Percentiles rank a stretch among this genome's conserved stretches.
Evolutionary conservation across 1,284 basidiomycete genomes (phyloP).

Genomic region (Microstroma glucosiphilum): DNA sequence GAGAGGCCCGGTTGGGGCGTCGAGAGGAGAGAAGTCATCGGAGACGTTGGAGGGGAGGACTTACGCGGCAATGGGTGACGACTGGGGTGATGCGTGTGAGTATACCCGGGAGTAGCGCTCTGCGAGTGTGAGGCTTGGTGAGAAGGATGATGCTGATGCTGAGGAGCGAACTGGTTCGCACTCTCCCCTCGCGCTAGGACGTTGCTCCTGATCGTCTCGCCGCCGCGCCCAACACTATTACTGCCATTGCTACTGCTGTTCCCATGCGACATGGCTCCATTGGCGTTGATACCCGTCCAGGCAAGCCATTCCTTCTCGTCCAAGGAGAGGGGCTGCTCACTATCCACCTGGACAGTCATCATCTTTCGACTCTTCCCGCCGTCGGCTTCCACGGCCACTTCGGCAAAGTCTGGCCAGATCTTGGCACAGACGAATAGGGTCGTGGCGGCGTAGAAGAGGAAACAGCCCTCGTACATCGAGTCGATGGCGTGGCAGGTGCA

Average conservation of each 20-base stretch:
- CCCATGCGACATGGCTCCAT: neutral
- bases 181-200: neutral
- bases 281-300: neutral
- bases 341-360: neutral
- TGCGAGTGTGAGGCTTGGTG: neutral
- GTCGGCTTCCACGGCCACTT: neutral
- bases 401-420: neutral
- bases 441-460: constrained; percentile 8
- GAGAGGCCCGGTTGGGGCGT: too few species aligned
- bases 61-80: neutral
- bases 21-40: neutral
- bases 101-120: neutral
- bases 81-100: neutral
- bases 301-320: neutral
- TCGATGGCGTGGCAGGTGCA: neutral
- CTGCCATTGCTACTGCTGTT: neutral
- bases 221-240: neutral
- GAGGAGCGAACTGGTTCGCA: neutral
- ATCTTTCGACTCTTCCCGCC: neutral
- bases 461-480: neutral
- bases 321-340: neutral
- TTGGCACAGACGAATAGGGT: constrained; percentile 3
- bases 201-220: neutral
- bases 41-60: neutral
- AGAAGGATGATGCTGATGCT: neutral